Percentiles rank a stretch among this genome's conserved stretches.
These are phyloP conservation scores for Schizosaccharomyces cryophilus DNA, from an alignment of 805 yeast genomes.

Conservation along the genomic window DNA sequence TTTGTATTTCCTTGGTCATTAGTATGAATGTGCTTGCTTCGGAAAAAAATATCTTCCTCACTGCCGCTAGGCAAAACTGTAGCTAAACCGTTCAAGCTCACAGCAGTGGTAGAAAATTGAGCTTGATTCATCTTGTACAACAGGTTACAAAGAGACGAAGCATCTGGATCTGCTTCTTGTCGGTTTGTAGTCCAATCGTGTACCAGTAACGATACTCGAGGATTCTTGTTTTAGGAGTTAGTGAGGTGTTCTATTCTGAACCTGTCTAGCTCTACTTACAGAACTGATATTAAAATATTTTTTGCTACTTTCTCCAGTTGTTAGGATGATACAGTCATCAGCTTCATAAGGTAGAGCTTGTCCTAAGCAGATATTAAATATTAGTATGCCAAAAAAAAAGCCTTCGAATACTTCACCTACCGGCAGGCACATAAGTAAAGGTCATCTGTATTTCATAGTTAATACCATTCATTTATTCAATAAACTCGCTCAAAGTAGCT, in stretches of 20 bases:
- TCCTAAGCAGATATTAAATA: too few species aligned
- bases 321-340: constrained; percentile 34
- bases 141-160: constrained; percentile 23
- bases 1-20: constrained; percentile 23
- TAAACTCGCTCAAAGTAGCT: too few species aligned
- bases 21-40: constrained; percentile 31
- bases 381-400: too few species aligned
- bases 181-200: constrained; percentile 65
- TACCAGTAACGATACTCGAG: constrained; percentile 55
- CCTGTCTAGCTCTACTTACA: constrained; percentile 1
- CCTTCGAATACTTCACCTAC: constrained; percentile 5
- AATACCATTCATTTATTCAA: too few species aligned
- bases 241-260: too few species aligned
- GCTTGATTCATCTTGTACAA: constrained; percentile 56
- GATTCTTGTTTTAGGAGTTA: constrained; percentile 21
- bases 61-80: constrained; percentile 22
- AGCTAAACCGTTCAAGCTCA: constrained; percentile 56
- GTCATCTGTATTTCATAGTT: constrained; percentile 28
- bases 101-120: constrained; percentile 58
- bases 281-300: constrained; percentile 43
- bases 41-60: constrained; percentile 34
- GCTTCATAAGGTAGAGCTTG: constrained; percentile 14
- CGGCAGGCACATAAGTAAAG: constrained; percentile 34
- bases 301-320: constrained; percentile 47
- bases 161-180: constrained; percentile 7